Base-by-base conservation (phyloP, 1,139 yeast species). In the Oligophagozyma castellii region DNA sequence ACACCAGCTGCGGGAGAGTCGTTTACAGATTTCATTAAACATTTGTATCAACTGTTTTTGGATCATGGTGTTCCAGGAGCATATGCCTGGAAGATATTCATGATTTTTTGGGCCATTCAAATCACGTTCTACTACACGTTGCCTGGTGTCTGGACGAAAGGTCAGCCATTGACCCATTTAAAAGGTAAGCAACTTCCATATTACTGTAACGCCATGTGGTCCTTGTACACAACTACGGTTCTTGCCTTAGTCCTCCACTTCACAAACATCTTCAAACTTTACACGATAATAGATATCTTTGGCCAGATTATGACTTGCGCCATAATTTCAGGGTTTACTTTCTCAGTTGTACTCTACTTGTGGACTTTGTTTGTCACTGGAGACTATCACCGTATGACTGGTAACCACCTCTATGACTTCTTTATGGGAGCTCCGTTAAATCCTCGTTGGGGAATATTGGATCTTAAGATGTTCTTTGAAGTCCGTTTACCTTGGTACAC, bases 381-480 rank as follows among this genome's bases (percentile, higher is more conserved):
- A 25, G 86, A 76, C 51, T 78, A 73, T 56, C 89, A 81, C 49
- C 66, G 93, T 39, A 73, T 89, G 89, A 75, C 95, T 7, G 96
- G 96, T 11, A 83, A 79, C 56, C 77, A 70, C 47, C 57, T 86
- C 40, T 89, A 86, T 53, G 98, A 89, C 56, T 65, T 84, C 48
- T 89, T 89, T 61, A 76, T 89, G 93, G 98, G 98, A 24, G 95
- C 95, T 10, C 93, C 95, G 28, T 70, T 92, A 52, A 89, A 92
- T 58, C 98, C 98, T 39, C 70, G 98, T 53, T 65, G 89, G 50
- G 96, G 96, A 24, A 73, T 76, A 46, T 69, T 86, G 46, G 98
- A 89, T 54, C 63, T 84, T 53, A 89, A 89, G 64, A 81, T 89
- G 93, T 89, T 86, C 57, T 89, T 84, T 51, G 98, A 89, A 58